Evolutionary conservation across 176 grass and related monocot genomes (phyloP), one percentile per base, ranked within the genome.

Genomic region (Pontederia paniculata): DNA sequence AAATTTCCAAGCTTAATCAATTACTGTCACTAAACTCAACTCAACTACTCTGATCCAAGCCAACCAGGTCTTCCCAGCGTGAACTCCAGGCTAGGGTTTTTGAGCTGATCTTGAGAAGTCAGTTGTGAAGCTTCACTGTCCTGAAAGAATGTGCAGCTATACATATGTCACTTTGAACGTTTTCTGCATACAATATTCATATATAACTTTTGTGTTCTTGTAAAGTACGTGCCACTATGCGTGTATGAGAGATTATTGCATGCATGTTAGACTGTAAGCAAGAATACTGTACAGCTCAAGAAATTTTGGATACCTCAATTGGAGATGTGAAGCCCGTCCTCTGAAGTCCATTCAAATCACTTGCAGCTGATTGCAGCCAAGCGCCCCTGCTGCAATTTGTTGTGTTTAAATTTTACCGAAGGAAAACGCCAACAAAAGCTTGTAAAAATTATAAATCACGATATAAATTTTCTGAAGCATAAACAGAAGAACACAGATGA

Each of bases 31-130:
- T 9, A 23, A 23, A 23, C 5, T 56, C 54, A 23, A 12, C 21
- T 13, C n/a, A n/a, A 56, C 23, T 10, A n/a, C 54, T 56, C 12
- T 11, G 2, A 23, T 1, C 54, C 54, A 23, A 23, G 21, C 54
- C 54, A 56, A 9, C 23, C 54, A 8, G 54, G 54, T 56, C 54
- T 56, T 56, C 54, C 54, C 23, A 56, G 14, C 21, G 54, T 56
- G 54, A 56, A 56, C 54, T 56, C 54, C 54, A 56, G 23, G 9
- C 54, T 56, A 56, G 54, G 54, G 54, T 56, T 56, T 23, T 14
- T 56, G 20, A 56, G 17, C 23, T 56, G 20, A 22, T 56, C 15
- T 16, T 17, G 48, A 15, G 28, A 37, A 6, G 28, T 0, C 13
- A 50, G 3, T 17, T 16, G n/a, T 50, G 48, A 50, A 16, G 15